Conservation (phyloP, 2,329 filamentous ascomycete species). For the Lachnum nothofagi region DNA sequence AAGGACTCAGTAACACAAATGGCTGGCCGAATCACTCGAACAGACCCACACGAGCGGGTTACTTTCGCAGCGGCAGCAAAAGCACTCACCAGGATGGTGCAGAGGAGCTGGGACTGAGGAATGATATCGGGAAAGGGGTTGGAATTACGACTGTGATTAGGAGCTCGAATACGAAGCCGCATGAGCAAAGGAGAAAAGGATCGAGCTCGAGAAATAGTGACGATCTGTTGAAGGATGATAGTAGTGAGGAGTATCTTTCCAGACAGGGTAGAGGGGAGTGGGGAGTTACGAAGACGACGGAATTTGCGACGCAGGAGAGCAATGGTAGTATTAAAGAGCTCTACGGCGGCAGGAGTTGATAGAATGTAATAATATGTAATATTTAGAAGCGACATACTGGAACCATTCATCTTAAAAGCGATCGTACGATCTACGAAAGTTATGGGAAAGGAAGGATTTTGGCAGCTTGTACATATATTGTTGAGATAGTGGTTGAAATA, state of each 20-base stretch:
- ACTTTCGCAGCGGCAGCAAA: constrained; percentile 9
- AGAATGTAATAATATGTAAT: background rate
- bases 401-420: too few relatives aligned
- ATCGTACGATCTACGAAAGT: too few relatives aligned
- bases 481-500: too few relatives aligned
- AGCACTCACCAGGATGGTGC: background rate
- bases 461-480: too few relatives aligned
- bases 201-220: constrained; percentile 6
- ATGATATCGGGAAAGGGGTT: constrained; percentile 8
- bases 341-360: too few relatives aligned
- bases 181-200: constrained; percentile 1
- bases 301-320: constrained; percentile 7
- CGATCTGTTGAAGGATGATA: constrained; percentile 10
- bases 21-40: background rate
- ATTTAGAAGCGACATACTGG: too few relatives aligned
- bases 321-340: background rate
- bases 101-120: constrained; percentile 11
- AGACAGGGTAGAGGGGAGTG: constrained; percentile 1
- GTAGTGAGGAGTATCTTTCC: constrained; percentile 13
- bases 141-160: constrained; percentile 14
- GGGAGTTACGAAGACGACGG: constrained; percentile 14
- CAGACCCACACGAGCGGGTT: constrained; percentile 1
- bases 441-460: too few relatives aligned
- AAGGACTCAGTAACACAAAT: background rate
- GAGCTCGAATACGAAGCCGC: constrained; percentile 3